Evolutionary conservation across 2,329 filamentous ascomycete species (phyloP).

Genomic region (Aurifilum marmelostoma): DNA sequence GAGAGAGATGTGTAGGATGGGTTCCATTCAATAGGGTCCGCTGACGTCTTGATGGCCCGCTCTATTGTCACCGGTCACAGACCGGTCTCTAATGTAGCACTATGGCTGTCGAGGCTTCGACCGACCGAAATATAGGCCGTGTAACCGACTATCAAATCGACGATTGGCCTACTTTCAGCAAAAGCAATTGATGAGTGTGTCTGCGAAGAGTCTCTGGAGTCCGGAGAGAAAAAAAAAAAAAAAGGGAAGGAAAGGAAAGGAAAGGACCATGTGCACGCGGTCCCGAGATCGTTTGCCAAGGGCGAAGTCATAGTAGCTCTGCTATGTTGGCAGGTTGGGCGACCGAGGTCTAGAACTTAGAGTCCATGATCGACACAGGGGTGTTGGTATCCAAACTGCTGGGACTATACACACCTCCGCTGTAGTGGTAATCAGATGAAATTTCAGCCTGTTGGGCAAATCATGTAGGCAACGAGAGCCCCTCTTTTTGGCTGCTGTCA

Average conservation of each 20-base stretch:
- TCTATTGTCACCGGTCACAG: neutral
- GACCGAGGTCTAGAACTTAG: constrained; percentile 12
- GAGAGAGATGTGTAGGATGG: no score
- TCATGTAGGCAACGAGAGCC: neutral
- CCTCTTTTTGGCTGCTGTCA: neutral
- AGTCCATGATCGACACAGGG: constrained; percentile 26
- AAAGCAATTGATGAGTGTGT: neutral
- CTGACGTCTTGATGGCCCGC: neutral
- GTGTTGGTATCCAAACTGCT: constrained; percentile 23
- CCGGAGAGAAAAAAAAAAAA: no score
- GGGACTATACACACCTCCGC: constrained; percentile 5
- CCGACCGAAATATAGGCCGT: constrained; percentile 16
- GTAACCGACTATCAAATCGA: constrained; percentile 18
- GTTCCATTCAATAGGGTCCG: no score
- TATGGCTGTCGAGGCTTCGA: constrained; percentile 8
- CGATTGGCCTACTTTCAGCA: neutral
- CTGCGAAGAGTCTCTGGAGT: neutral
- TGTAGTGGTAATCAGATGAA: constrained; percentile 1
- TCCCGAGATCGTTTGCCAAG: neutral
- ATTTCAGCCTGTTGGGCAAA: neutral
- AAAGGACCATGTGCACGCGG: neutral
- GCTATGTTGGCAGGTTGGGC: neutral
- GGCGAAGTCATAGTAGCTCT: neutral
- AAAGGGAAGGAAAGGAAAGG: neutral
- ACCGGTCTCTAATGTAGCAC: constrained; percentile 16